phyloP scores from a whole-genome alignment of 331 rosid species.

The Telfairia occidentalis region DNA sequence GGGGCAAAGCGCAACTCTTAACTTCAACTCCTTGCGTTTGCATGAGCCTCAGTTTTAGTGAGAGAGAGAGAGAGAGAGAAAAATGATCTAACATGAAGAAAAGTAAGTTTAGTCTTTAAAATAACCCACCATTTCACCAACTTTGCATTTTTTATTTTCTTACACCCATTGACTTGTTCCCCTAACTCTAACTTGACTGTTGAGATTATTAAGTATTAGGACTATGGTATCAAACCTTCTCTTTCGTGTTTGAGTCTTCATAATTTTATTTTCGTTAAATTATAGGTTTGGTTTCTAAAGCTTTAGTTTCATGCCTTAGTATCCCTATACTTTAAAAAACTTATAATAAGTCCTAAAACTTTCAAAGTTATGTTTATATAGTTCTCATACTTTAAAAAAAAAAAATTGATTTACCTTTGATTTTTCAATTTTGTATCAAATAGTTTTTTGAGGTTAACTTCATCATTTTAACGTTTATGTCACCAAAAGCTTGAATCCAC shows the following conservation, averaged over 20 bases:
- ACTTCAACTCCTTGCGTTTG: neutral
- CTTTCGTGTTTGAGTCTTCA: neutral
- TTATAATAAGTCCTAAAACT: no score
- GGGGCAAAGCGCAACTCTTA: neutral
- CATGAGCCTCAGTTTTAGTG: neutral
- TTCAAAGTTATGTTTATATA: no score
- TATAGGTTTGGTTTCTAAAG: no score
- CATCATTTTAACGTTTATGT: no score
- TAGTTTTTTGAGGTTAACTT: no score
- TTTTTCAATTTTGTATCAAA: no score
- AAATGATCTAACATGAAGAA: neutral
- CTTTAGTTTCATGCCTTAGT: no score
- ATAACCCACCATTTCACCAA: conserved; percentile 1
- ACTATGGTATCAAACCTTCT: neutral
- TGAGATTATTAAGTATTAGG: neutral
- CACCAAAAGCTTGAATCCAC: neutral
- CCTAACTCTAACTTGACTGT: neutral
- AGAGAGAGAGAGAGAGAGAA: conserved; percentile 1
- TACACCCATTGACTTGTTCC: neutral
- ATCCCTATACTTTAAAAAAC: no score
- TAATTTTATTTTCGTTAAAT: no score
- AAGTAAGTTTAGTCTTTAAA: neutral
- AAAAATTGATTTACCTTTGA: no score
- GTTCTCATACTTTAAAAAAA: no score
- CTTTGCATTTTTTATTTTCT: neutral